A percentile compares a stretch with the other conserved stretches of the same genome.
Conservation (phyloP, 257 asterid genomes). For the Osmanthus fragrans region DNA sequence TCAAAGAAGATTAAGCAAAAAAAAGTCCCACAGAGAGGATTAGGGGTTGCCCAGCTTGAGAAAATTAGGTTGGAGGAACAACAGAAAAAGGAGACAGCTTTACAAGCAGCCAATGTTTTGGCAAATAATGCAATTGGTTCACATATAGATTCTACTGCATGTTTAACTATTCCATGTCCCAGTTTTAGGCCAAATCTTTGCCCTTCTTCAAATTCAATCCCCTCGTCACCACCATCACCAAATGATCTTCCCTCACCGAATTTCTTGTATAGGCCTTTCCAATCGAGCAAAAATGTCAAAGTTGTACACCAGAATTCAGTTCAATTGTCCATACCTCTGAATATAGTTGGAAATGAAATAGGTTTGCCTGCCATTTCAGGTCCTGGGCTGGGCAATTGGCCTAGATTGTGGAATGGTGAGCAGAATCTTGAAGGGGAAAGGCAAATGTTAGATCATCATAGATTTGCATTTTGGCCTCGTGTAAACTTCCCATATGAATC, state of each 20-base stretch:
- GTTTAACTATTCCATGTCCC: conserved; percentile 10
- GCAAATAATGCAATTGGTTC: conserved; percentile 31
- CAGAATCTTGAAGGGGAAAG: conserved; percentile 37
- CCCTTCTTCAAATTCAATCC: conserved; percentile 27
- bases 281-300: conserved; percentile 38
- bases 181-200: conserved; percentile 32
- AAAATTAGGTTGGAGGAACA: conserved; percentile 77
- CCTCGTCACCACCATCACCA: conserved; percentile 28
- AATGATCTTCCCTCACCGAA: conserved; percentile 42
- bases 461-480: conserved; percentile 31
- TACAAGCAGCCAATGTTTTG: conserved; percentile 37
- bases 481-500: conserved; percentile 31
- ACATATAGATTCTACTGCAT: conserved; percentile 20
- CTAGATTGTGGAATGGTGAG: conserved; percentile 48
- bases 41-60: conserved; percentile 96
- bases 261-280: conserved; percentile 34
- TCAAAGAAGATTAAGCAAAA: conserved; percentile 67
- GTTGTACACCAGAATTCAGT: conserved; percentile 28
- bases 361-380: conserved; percentile 32
- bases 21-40: conserved; percentile 84
- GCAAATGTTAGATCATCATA: conserved; percentile 30
- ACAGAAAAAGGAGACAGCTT: conserved; percentile 51
- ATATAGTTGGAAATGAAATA: conserved; percentile 30
- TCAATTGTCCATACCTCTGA: conserved; percentile 33
- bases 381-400: conserved; percentile 39